These are phyloP conservation scores for Persicaria maculosa DNA, from an alignment of 148 eudicot species.

Conservation along the genomic window DNA sequence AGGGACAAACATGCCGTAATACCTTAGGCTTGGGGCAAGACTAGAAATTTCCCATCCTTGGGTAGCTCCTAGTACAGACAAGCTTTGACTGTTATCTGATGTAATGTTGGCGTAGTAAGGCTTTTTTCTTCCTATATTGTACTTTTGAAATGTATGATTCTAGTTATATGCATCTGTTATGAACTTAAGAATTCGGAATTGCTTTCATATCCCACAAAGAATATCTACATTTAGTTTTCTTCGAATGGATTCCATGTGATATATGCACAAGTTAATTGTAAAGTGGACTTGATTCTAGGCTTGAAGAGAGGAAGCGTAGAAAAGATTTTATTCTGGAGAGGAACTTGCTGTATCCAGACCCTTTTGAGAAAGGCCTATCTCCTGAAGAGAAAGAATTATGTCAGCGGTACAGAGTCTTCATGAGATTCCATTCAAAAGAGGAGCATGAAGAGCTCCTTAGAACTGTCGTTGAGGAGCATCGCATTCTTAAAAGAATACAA, in stretches of 20 bases:
- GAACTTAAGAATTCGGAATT: neutral
- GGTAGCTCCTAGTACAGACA: too few relatives aligned
- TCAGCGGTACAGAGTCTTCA: conserved; percentile 63
- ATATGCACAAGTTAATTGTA: neutral
- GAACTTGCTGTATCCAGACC: conserved; percentile 69
- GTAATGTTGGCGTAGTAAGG: too few relatives aligned
- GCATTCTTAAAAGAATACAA: conserved; percentile 58
- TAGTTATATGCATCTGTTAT: neutral
- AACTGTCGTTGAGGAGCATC: conserved; percentile 67
- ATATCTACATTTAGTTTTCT: neutral
- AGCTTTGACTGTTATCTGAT: too few relatives aligned
- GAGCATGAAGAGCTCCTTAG: conserved; percentile 75
- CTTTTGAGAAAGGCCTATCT: conserved; percentile 61
- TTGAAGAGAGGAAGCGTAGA: conserved; percentile 93
- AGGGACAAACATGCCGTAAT: too few relatives aligned
- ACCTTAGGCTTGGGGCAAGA: too few relatives aligned
- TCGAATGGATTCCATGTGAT: neutral
- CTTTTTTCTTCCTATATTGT: too few relatives aligned
- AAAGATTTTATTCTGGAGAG: conserved; percentile 84
- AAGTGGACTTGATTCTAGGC: conserved; percentile 34
- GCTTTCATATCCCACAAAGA: neutral
- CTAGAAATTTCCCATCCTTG: too few relatives aligned
- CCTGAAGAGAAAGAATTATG: conserved; percentile 83
- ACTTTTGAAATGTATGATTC: too few relatives aligned
- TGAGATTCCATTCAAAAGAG: conserved; percentile 87